A percentile compares a stretch with the other conserved stretches of the same genome.
Conservation (phyloP, 371 early-diverging fungal genomes). For the Phascolomyces articulosus region DNA sequence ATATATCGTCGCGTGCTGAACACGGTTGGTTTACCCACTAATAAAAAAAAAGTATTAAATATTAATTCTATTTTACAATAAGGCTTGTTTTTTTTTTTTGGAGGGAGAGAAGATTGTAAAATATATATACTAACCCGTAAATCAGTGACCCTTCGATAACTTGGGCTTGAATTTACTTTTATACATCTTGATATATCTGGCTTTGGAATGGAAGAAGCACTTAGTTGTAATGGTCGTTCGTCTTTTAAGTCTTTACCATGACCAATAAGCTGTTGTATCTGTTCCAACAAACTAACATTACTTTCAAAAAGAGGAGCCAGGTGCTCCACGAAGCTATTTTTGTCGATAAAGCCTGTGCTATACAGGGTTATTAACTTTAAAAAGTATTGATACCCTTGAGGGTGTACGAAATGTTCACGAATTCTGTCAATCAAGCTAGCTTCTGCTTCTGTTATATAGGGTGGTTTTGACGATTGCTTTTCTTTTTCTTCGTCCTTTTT, state of each 20-base stretch:
- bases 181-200: slow-evolving; percentile 55
- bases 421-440: not conserved
- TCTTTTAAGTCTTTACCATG: not conserved
- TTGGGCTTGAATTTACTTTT: slow-evolving; percentile 52
- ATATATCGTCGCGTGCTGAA: slow-evolving; percentile 89
- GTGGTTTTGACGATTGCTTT: no score
- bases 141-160: slow-evolving; percentile 71
- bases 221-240: slow-evolving; percentile 33
- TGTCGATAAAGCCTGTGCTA: not conserved
- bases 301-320: not conserved
- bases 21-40: slow-evolving; percentile 62
- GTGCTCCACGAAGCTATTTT: not conserved
- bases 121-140: slow-evolving; percentile 39
- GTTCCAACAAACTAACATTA: not conserved
- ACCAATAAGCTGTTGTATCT: not conserved
- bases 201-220: slow-evolving; percentile 33
- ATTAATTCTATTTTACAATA: not conserved
- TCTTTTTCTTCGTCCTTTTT: no score
- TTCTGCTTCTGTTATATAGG: not conserved
- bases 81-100: not conserved
- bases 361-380: not conserved
- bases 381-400: not conserved
- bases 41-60: not conserved
- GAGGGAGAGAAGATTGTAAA: no score
- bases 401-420: not conserved